Conservation (phyloP, 1,139 yeast genomes). For the Magnusiomyces ingens region DNA sequence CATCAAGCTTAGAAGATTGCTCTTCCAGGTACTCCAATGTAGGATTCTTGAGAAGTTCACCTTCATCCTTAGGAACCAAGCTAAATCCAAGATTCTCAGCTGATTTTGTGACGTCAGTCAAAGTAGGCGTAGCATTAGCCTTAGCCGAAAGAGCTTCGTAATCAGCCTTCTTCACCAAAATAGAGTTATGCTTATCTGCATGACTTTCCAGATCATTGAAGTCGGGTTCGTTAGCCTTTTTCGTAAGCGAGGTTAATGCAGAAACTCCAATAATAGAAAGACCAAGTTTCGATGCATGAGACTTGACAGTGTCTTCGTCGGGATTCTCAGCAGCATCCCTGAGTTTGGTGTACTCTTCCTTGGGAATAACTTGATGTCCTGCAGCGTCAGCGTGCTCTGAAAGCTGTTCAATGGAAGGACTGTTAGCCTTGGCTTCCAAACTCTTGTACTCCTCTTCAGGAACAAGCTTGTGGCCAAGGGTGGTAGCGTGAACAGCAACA, state of each 20-base stretch:
- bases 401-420: constrained; percentile 16
- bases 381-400: not conserved
- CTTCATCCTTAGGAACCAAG: constrained; percentile 21
- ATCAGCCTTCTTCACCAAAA: constrained; percentile 18
- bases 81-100: constrained; percentile 28
- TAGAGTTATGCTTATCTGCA: constrained; percentile 13
- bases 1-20: constrained; percentile 24
- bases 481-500: constrained; percentile 6
- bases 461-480: constrained; percentile 5
- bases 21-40: constrained; percentile 25
- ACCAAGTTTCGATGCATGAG: constrained; percentile 23
- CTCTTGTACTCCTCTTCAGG: constrained; percentile 19
- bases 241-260: constrained; percentile 23
- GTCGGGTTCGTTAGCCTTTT: constrained; percentile 23
- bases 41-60: constrained; percentile 29
- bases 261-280: constrained; percentile 24
- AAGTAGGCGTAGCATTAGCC: constrained; percentile 14
- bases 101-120: constrained; percentile 25
- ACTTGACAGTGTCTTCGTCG: constrained; percentile 8
- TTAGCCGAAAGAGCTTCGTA: constrained; percentile 12
- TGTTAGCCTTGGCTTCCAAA: constrained; percentile 3
- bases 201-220: constrained; percentile 22
- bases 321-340: constrained; percentile 14
- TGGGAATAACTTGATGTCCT: constrained; percentile 29
- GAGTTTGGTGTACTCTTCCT: constrained; percentile 24